Conservation (phyloP, 148 eudicot species). For the Persicaria maculosa region DNA sequence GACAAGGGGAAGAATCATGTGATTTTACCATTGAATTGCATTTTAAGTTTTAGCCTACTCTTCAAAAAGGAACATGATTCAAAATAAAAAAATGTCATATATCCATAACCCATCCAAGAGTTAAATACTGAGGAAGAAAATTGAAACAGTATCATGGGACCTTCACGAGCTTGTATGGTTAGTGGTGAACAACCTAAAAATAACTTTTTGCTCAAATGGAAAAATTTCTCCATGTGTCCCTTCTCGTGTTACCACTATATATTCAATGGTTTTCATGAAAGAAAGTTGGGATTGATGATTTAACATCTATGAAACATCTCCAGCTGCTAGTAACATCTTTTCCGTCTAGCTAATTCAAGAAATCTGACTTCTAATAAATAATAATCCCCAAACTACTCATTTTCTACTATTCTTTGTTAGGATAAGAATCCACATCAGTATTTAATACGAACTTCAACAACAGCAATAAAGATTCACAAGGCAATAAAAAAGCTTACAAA, state of each 20-base stretch:
- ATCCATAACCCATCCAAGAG: background rate
- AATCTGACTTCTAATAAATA: background rate
- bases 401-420: too few species aligned
- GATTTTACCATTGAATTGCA: background rate
- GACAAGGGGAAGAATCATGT: constrained; percentile 7
- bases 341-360: background rate
- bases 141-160: background rate
- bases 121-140: background rate
- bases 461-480: too few species aligned
- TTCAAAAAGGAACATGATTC: background rate
- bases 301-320: background rate
- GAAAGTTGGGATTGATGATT: background rate
- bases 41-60: background rate
- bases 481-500: too few species aligned
- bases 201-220: background rate
- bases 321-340: background rate
- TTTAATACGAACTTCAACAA: too few species aligned
- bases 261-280: background rate
- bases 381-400: background rate
- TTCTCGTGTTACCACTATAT: background rate
- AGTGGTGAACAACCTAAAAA: background rate
- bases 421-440: too few species aligned
- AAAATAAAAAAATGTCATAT: background rate
- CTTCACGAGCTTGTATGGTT: background rate
- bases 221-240: background rate